Percentiles rank a stretch among this genome's conserved stretches.
These are phyloP conservation scores for Aspergillus chevalieri DNA, from an alignment of 2,329 filamentous ascomycete species.

Conservation along the genomic window DNA sequence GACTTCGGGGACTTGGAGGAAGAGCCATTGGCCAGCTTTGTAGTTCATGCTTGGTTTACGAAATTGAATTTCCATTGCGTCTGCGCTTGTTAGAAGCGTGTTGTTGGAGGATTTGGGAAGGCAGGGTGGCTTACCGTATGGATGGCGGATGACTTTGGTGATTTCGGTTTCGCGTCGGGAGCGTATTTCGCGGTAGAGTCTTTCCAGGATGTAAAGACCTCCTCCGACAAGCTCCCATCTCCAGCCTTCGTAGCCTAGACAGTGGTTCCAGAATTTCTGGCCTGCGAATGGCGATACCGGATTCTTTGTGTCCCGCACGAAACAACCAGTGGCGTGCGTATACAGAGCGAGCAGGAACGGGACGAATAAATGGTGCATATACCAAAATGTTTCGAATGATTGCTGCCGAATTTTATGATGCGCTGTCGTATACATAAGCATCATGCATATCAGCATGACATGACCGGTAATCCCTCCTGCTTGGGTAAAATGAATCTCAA, in stretches of 20 bases:
- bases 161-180: slow-evolving; percentile 80
- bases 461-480: slow-evolving; percentile 91
- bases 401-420: slow-evolving; percentile 92
- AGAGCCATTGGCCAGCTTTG: slow-evolving; percentile 97
- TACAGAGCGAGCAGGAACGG: slow-evolving; percentile 91
- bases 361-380: slow-evolving; percentile 97
- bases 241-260: slow-evolving; percentile 93
- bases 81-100: slow-evolving; percentile 37
- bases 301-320: slow-evolving; percentile 73
- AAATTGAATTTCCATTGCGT: slow-evolving; percentile 96
- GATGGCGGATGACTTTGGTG: slow-evolving; percentile 88
- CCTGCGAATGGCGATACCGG: slow-evolving; percentile 80
- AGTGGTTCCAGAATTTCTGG: slow-evolving; percentile 78
- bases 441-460: slow-evolving; percentile 98
- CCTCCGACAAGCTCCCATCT: slow-evolving; percentile 89
- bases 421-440: slow-evolving; percentile 94
- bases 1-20: slow-evolving; percentile 85
- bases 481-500: slow-evolving; percentile 87
- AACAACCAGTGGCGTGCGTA: slow-evolving; percentile 92
- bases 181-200: slow-evolving; percentile 85
- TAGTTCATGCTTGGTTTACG: slow-evolving; percentile 94
- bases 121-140: slow-evolving; percentile 62
- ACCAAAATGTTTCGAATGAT: slow-evolving; percentile 98
- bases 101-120: background rate
- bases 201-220: slow-evolving; percentile 77